Percentiles rank a stretch among this genome's conserved stretches.
Evolutionary conservation across 2,329 filamentous ascomycete species (phyloP).

Genomic region (Paraphaeosphaeria sporulosa): DNA sequence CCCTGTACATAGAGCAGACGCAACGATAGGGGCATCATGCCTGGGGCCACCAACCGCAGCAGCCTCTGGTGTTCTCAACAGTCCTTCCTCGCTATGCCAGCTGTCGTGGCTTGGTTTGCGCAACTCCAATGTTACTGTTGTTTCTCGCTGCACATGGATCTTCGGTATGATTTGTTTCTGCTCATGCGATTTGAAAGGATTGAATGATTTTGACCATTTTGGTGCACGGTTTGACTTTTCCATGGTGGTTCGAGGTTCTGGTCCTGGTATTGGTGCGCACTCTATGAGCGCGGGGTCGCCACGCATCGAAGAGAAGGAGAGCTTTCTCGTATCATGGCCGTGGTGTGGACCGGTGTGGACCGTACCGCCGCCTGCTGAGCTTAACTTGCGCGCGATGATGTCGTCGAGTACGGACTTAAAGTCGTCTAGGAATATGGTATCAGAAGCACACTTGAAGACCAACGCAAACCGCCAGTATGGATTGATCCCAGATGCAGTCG

Average conservation of each 20-base stretch:
- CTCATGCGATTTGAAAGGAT: constrained; percentile 21
- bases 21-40: neutral
- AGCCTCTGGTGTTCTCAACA: constrained; percentile 28
- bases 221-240: constrained; percentile 20
- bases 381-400: constrained; percentile 38
- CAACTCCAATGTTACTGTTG: constrained; percentile 24
- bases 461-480: constrained; percentile 47
- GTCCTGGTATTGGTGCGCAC: constrained; percentile 15
- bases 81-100: constrained; percentile 26
- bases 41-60: constrained; percentile 22
- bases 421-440: constrained; percentile 47
- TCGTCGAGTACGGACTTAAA: constrained; percentile 47
- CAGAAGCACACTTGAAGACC: constrained; percentile 47
- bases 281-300: constrained; percentile 30
- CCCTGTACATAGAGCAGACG: neutral
- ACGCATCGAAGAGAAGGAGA: constrained; percentile 24
- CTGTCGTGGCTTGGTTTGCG: constrained; percentile 32
- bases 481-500: constrained; percentile 40
- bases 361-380: constrained; percentile 24
- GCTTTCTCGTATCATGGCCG: constrained; percentile 17
- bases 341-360: constrained; percentile 23
- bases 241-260: constrained; percentile 13
- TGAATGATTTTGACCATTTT: constrained; percentile 18
- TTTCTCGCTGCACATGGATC: constrained; percentile 37
- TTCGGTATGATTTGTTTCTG: constrained; percentile 21